Evolutionary conservation across 2,329 filamentous ascomycete genomes (phyloP).

Genomic region (Stagonosporopsis rhizophila): DNA sequence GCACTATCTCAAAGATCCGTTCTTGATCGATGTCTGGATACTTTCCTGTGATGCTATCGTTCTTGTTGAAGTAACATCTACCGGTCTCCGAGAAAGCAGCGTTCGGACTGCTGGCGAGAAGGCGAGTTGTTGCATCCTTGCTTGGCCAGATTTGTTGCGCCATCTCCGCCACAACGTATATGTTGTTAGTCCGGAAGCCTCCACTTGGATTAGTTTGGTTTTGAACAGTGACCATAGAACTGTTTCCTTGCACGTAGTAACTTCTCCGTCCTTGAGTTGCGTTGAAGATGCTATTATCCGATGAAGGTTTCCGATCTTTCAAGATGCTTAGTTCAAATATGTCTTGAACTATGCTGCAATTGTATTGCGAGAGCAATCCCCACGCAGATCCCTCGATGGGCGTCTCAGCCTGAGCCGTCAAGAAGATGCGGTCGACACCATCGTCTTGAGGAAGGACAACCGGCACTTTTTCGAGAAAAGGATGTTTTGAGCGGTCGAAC

Average conservation of each 20-base stretch:
- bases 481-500: background rate
- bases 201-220: background rate
- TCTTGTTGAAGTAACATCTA: background rate
- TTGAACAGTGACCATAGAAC: background rate
- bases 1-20: background rate
- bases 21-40: slow-evolving; percentile 2
- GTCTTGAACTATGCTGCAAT: background rate
- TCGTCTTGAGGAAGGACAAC: background rate
- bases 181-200: background rate
- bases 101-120: background rate
- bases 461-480: background rate
- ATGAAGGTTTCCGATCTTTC: background rate
- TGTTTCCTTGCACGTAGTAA: background rate
- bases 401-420: background rate
- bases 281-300: background rate
- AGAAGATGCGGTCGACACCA: background rate
- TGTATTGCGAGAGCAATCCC: background rate
- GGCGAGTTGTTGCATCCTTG: background rate
- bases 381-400: background rate
- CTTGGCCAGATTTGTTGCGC: background rate
- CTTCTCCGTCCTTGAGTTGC: background rate
- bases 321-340: background rate
- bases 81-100: background rate
- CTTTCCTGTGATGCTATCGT: background rate
- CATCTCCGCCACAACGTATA: background rate